These are phyloP conservation scores for Lagenidium giganteum DNA, from an alignment of 352 stramenopile genomes.

Conservation along the genomic window DNA sequence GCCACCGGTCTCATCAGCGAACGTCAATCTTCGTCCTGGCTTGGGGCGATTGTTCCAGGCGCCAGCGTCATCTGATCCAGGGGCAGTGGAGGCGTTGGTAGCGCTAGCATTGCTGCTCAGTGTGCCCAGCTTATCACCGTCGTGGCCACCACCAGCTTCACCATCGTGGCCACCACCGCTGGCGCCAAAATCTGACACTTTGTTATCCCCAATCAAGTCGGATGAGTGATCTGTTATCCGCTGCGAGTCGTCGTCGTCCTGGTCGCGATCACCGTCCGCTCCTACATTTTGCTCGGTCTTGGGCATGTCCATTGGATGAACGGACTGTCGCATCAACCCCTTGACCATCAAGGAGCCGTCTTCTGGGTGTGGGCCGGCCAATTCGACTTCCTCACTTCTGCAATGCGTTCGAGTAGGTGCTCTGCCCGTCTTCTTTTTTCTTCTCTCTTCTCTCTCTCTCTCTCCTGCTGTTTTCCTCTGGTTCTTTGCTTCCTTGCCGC, in stretches of 20 bases:
- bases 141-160: conserved; percentile 13
- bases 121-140: conserved; percentile 4
- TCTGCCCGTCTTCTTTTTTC: too few species aligned
- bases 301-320: conserved; percentile 53
- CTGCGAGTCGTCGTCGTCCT: conserved; percentile 22
- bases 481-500: too few species aligned
- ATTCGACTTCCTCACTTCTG: too few species aligned
- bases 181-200: conserved; percentile 5
- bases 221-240: conserved; percentile 25
- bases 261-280: conserved; percentile 3
- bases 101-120: background rate
- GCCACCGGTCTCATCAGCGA: conserved; percentile 62
- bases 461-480: too few species aligned
- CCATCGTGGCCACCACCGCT: background rate
- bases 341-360: too few species aligned
- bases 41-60: conserved; percentile 16
- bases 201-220: conserved; percentile 11
- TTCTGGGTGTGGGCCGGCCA: too few species aligned
- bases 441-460: too few species aligned
- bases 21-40: conserved; percentile 37
- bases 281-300: conserved; percentile 10
- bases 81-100: background rate
- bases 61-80: background rate
- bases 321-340: conserved; percentile 56
- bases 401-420: too few species aligned